Evolutionary conservation across 2,329 filamentous ascomycete species (phyloP).

Genomic region (Colletotrichum sp.): DNA sequence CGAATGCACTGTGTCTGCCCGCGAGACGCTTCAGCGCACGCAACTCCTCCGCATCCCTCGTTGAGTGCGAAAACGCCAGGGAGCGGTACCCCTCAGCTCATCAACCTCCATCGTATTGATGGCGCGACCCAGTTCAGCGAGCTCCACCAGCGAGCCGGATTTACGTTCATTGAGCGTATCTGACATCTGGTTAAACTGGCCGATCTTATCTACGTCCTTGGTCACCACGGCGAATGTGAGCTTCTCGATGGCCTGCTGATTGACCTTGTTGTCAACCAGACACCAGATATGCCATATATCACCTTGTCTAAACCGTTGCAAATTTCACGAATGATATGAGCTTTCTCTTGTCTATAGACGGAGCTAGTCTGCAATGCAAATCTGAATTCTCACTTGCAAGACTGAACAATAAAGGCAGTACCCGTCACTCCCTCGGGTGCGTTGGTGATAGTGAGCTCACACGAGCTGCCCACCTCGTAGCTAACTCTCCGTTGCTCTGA

Average conservation of each 20-base stretch:
- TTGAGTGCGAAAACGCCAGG: not conserved
- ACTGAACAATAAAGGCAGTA: not conserved
- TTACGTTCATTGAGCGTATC: no score
- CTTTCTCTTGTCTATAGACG: rapidly evolving
- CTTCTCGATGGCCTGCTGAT: no score
- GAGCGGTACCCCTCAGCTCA: no score
- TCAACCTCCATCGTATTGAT: not conserved
- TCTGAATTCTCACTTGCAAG: not conserved
- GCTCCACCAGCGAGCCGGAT: no score
- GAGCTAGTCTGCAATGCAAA: not conserved
- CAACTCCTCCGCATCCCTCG: not conserved
- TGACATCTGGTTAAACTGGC: no score
- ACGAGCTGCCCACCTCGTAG: not conserved
- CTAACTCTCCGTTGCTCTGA: not conserved
- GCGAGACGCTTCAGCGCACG: not conserved
- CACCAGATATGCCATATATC: no score
- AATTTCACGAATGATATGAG: not conserved
- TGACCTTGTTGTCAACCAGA: no score
- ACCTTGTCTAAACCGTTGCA: not conserved
- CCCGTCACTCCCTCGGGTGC: not conserved
- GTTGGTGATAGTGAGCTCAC: not conserved
- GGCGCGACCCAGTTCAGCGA: no score
- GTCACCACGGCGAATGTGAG: no score
- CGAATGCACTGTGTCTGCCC: no score
- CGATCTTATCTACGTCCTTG: no score